Conservation (phyloP, 345 rosid species). For the Rhizophora apiculata region DNA sequence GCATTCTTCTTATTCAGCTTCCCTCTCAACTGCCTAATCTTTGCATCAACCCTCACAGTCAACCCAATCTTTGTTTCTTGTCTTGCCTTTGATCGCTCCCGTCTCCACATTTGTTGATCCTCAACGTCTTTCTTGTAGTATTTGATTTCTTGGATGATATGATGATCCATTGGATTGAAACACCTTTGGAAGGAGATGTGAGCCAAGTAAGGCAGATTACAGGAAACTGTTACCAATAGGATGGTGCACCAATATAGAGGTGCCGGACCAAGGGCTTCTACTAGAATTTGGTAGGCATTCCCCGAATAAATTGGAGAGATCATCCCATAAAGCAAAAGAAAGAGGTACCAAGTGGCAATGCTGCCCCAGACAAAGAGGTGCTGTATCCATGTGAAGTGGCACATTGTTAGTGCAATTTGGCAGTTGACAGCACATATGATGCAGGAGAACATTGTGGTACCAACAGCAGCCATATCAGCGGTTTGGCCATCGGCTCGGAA, state of each 20-base stretch:
- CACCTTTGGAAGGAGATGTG: conserved; percentile 74
- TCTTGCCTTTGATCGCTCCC: conserved; percentile 87
- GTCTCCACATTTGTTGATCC: conserved; percentile 75
- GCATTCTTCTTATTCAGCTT: conserved; percentile 65
- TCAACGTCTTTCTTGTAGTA: conserved; percentile 69
- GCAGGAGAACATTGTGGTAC: conserved; percentile 94
- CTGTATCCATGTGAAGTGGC: conserved; percentile 97
- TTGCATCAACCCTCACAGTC: conserved; percentile 89
- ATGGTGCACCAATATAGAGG: conserved; percentile 73
- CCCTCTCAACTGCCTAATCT: conserved; percentile 71
- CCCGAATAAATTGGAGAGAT: conserved; percentile 53
- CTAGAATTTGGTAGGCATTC: conserved; percentile 59
- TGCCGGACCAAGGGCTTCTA: conserved; percentile 80
- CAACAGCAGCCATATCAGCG: conserved; percentile 80
- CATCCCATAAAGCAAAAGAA: conserved; percentile 66
- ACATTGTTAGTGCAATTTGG: conserved; percentile 85
- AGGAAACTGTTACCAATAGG: conserved; percentile 56
- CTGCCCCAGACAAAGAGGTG: conserved; percentile 90
- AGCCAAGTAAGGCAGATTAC: conserved; percentile 60
- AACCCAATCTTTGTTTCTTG: conserved; percentile 95
- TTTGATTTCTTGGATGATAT: conserved; percentile 91
- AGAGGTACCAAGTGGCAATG: conserved; percentile 73
- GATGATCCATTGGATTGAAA: conserved; percentile 86
- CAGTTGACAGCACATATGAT: conserved; percentile 85
- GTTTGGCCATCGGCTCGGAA: conserved; percentile 74